A percentile compares a stretch with the other conserved stretches of the same genome.
These are phyloP conservation scores for Houttuynia cordata DNA, from an alignment of 164 flowering plant genomes.

Conservation along the genomic window DNA sequence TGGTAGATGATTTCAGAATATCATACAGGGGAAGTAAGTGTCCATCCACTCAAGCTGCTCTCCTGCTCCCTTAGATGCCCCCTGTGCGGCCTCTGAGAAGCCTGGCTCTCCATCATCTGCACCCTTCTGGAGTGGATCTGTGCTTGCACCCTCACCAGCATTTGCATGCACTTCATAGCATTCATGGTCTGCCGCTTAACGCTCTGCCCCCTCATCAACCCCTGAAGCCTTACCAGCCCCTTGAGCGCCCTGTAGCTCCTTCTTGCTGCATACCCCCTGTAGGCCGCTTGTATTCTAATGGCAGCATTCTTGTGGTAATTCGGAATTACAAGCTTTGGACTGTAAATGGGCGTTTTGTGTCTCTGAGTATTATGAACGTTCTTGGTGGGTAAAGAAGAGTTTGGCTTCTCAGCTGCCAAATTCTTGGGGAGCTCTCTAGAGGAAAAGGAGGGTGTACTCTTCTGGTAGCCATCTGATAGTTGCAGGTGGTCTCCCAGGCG, in stretches of 20 bases:
- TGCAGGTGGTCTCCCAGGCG: background rate
- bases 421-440: constrained; percentile 3
- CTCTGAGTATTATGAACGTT: constrained; percentile 1
- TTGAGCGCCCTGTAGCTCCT: constrained; percentile 71
- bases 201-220: constrained; percentile 73
- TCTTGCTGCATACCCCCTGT: constrained; percentile 83
- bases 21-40: constrained; percentile 30
- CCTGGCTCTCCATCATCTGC: constrained; percentile 73
- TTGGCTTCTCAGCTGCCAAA: background rate
- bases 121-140: constrained; percentile 84
- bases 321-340: constrained; percentile 36
- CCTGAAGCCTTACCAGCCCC: constrained; percentile 94
- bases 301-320: constrained; percentile 48
- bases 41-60: constrained; percentile 46
- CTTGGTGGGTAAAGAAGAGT: background rate
- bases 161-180: constrained; percentile 90
- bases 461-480: constrained; percentile 2
- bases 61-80: constrained; percentile 40
- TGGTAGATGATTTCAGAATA: background rate
- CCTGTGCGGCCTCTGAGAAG: constrained; percentile 33
- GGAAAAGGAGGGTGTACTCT: constrained; percentile 3
- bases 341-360: constrained; percentile 14
- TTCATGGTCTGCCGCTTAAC: constrained; percentile 76
- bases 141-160: constrained; percentile 69
- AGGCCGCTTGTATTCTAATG: constrained; percentile 78